Conservation (phyloP, 257 asterid genomes). For the Ehretia macrophylla region DNA sequence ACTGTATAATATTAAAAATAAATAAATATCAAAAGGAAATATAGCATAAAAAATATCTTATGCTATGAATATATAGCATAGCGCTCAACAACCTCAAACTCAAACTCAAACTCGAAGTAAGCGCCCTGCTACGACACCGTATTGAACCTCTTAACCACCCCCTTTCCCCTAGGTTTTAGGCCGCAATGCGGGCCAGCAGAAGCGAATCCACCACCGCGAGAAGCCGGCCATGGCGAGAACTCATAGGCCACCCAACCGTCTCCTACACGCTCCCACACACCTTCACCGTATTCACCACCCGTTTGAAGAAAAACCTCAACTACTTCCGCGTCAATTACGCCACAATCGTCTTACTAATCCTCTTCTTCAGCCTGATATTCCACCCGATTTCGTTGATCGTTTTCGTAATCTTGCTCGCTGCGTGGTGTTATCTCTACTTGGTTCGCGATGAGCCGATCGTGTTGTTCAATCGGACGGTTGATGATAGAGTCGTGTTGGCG, state of each 20-base stretch:
- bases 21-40: too few species aligned
- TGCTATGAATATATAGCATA: neutral
- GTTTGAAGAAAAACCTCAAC: constrained; percentile 44
- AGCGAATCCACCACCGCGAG: constrained; percentile 34
- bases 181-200: constrained; percentile 5
- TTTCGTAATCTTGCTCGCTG: constrained; percentile 34
- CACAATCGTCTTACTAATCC: constrained; percentile 28
- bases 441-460: constrained; percentile 57
- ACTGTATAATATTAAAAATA: too few species aligned
- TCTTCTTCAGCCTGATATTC: constrained; percentile 62
- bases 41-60: neutral
- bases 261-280: constrained; percentile 47
- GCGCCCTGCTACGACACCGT: too few species aligned
- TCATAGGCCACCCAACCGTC: constrained; percentile 48
- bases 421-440: constrained; percentile 55
- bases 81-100: neutral
- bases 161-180: neutral
- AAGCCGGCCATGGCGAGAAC: constrained; percentile 77
- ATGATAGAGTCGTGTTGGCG: constrained; percentile 46
- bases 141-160: too few species aligned
- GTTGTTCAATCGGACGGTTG: constrained; percentile 50
- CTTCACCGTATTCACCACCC: constrained; percentile 36
- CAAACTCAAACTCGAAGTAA: too few species aligned
- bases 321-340: constrained; percentile 73
- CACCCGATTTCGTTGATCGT: constrained; percentile 69